Conservation (phyloP, 139 green algal species). For the Coelastrella sp. region DNA sequence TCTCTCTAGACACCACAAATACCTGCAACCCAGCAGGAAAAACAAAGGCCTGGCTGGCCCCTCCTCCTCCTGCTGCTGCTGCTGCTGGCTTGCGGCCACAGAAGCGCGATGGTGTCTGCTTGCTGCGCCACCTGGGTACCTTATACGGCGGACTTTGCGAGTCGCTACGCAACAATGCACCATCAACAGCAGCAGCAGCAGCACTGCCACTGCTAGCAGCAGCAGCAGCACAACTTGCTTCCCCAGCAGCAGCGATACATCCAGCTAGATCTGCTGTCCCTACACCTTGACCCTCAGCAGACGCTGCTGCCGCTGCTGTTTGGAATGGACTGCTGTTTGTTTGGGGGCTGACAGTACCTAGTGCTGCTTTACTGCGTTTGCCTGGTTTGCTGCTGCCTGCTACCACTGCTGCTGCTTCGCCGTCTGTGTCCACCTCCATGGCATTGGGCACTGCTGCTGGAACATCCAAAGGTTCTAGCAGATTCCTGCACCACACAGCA, state of each 20-base stretch:
- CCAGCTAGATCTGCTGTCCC: background rate
- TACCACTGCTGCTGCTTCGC: slow-evolving; percentile 1
- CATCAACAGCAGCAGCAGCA: slow-evolving; percentile 9
- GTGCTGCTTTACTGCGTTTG: slow-evolving; percentile 27
- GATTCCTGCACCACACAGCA: background rate
- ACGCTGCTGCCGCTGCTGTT: background rate
- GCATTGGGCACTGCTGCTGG: background rate
- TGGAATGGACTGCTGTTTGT: background rate
- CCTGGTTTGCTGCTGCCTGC: background rate
- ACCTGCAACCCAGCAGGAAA: too few relatives aligned
- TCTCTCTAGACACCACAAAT: background rate
- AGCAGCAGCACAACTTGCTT: background rate
- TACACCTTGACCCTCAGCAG: background rate
- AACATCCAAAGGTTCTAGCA: slow-evolving; percentile 15
- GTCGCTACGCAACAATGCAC: background rate
- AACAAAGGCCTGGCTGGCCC: background rate
- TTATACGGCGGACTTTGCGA: slow-evolving; percentile 52
- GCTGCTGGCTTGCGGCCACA: background rate
- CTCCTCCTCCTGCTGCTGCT: slow-evolving; percentile 25
- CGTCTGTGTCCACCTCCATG: slow-evolving; percentile 9
- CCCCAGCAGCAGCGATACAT: background rate
- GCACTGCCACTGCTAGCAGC: background rate
- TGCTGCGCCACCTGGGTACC: slow-evolving; percentile 26
- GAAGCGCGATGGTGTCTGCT: slow-evolving; percentile 25
- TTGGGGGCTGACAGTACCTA: background rate